Percentiles rank a stretch among this genome's conserved stretches.
These are phyloP conservation scores for Sphaerulina musiva DNA, from an alignment of 2,329 filamentous ascomycete species.

Conservation along the genomic window DNA sequence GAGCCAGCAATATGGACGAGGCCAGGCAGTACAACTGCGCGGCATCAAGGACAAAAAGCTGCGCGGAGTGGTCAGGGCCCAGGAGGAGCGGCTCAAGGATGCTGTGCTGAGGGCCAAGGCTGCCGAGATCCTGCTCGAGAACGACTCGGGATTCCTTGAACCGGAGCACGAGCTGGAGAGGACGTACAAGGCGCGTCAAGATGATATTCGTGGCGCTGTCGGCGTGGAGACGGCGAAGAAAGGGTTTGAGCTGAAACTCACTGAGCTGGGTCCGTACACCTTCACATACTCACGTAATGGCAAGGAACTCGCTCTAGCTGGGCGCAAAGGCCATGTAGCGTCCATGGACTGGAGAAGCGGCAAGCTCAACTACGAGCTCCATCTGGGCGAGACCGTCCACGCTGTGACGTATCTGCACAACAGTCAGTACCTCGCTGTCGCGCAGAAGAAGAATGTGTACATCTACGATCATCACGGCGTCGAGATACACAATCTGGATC, in stretches of 20 bases:
- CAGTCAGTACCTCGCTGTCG: constrained; percentile 87
- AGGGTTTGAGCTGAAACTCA: constrained; percentile 80
- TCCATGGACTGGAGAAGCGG: constrained; percentile 95
- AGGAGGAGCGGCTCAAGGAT: constrained; percentile 77
- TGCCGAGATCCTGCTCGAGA: constrained; percentile 88
- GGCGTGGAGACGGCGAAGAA: constrained; percentile 83
- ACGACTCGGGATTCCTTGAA: constrained; percentile 77
- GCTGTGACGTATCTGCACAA: constrained; percentile 92
- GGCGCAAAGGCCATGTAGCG: constrained; percentile 88
- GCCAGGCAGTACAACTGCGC: constrained; percentile 65
- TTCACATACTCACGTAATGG: constrained; percentile 89
- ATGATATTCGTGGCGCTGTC: constrained; percentile 70
- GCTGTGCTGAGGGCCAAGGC: constrained; percentile 83
- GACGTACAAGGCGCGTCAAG: constrained; percentile 87
- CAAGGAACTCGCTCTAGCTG: constrained; percentile 73
- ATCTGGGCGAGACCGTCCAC: constrained; percentile 82
- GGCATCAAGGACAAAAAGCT: constrained; percentile 84
- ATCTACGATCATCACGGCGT: constrained; percentile 91
- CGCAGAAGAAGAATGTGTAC: constrained; percentile 94
- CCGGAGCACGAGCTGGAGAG: constrained; percentile 80
- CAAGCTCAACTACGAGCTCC: constrained; percentile 83
- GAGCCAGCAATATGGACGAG: constrained; percentile 67
- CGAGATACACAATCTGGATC: constrained; percentile 83
- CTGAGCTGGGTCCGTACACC: constrained; percentile 76
- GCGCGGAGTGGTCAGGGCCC: constrained; percentile 65